Percentiles rank a stretch among this genome's conserved stretches.
These are phyloP conservation scores for Epichloe baconii DNA, from an alignment of 2,329 filamentous ascomycete genomes.

Conservation along the genomic window DNA sequence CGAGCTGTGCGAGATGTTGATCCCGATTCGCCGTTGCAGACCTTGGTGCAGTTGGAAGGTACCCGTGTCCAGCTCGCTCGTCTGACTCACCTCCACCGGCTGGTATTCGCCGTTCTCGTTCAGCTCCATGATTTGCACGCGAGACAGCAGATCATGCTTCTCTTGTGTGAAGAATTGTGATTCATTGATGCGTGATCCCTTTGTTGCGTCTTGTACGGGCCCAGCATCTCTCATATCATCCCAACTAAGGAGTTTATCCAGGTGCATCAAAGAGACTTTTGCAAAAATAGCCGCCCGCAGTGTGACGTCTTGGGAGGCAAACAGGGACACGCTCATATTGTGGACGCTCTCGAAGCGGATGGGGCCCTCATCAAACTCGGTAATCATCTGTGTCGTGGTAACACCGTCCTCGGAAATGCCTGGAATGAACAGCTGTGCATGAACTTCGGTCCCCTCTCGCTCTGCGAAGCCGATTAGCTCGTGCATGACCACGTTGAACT, in stretches of 20 bases:
- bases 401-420: constrained; percentile 82
- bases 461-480: constrained; percentile 91
- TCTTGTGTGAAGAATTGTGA: constrained; percentile 89
- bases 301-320: constrained; percentile 54
- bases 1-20: constrained; percentile 84
- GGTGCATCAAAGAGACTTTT: constrained; percentile 79
- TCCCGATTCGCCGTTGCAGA: constrained; percentile 72
- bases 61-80: constrained; percentile 69
- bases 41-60: constrained; percentile 94
- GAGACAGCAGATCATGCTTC: constrained; percentile 80
- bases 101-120: constrained; percentile 83
- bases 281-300: constrained; percentile 86
- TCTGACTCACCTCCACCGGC: constrained; percentile 85
- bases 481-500: constrained; percentile 98
- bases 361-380: constrained; percentile 82
- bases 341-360: constrained; percentile 96
- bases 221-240: constrained; percentile 88
- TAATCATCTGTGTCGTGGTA: constrained; percentile 90
- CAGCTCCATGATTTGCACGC: constrained; percentile 81
- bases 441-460: constrained; percentile 86
- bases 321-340: constrained; percentile 86
- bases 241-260: constrained; percentile 96
- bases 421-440: constrained; percentile 92
- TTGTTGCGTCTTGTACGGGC: constrained; percentile 40
- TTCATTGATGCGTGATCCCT: constrained; percentile 65